Evolutionary conservation across 139 green algal species (phyloP).

Genomic region (Haematococcus lacustris): DNA sequence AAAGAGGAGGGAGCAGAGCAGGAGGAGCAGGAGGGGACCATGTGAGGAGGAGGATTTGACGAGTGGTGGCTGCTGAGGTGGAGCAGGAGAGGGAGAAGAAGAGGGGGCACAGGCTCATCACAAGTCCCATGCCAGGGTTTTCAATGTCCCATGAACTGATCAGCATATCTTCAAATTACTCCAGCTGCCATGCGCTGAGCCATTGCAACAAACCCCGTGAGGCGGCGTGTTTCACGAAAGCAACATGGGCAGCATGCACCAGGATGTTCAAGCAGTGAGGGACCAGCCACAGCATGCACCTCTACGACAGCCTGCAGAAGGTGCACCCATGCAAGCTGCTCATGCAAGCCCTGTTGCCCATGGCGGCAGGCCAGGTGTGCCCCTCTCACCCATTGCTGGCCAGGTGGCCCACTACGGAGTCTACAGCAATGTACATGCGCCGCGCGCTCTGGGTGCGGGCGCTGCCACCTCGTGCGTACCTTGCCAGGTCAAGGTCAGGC

Average conservation of each 20-base stretch:
- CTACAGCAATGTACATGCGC: conserved; percentile 42
- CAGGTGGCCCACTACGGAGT: conserved; percentile 35
- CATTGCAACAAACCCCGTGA: background rate
- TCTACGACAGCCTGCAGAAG: background rate
- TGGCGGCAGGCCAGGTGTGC: too few relatives aligned
- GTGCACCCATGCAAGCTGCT: too few relatives aligned
- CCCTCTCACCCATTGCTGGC: conserved; percentile 31
- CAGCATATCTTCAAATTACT: too few relatives aligned
- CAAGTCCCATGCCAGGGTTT: background rate
- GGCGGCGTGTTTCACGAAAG: background rate
- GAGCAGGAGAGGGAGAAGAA: background rate
- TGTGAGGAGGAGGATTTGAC: background rate
- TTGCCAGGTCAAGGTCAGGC: too few relatives aligned
- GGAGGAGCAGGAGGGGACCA: background rate
- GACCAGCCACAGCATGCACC: conserved; percentile 1
- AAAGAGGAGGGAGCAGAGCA: too few relatives aligned
- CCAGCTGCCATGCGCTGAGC: background rate
- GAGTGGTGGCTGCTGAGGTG: background rate
- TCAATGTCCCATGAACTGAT: background rate
- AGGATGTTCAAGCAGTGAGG: too few relatives aligned
- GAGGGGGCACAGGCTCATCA: background rate
- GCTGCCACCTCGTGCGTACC: conserved; percentile 46
- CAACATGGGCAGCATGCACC: background rate
- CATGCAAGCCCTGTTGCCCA: background rate
- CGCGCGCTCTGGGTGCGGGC: conserved; percentile 30